Base-by-base conservation (phyloP, 306 rosid species). In the Boehmeria nivea region DNA sequence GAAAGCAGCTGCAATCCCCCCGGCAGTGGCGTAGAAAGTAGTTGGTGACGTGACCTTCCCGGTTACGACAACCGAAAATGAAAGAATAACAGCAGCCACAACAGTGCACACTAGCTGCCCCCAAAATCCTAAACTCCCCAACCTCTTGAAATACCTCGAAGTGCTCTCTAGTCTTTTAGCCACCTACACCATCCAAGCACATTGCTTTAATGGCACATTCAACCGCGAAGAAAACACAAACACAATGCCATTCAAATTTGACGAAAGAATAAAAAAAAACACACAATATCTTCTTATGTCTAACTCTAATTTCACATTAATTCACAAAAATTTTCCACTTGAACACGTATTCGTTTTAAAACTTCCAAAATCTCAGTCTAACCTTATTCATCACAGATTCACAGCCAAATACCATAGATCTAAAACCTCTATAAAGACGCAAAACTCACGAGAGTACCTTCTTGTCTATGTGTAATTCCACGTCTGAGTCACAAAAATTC, bases 81-180 rank as follows among this genome's bases (percentile, higher is more conserved):
- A 93, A 39, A 93, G 85, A 65, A 93, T 93, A 17, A 85, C 99
- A 2, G 99, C 95, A 14, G 99, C 77, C 52, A 87, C 96, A 26
- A 81, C 66, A 3, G 99, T 85, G 81, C 94, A 83, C 12, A 85
- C 94, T 25, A 93, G 75, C 76, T 93, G 95, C 31, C 94, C 95
- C 99, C 99, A 93, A 83, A 93, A 85, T 60, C 96, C 99, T 57
- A 85, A 61, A 57, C 69, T 72, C 34, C 99, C 99, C 68, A 83
- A 76, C 71, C 99, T 89, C 84, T 85, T 93, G 80, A 93, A 93
- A 58, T 79, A 49, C 83, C 86, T 87, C 20, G 96, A 81, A 4
- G 99, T 93, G 63, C 61, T 93, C 81, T 79, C 96, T 57, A 93
- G 73, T 70, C 86, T 79, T 72, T 85, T 93, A 1, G 99, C 68